phyloP scores from a whole-genome alignment of 2,329 filamentous ascomycete species.

The Botrytis porri region DNA sequence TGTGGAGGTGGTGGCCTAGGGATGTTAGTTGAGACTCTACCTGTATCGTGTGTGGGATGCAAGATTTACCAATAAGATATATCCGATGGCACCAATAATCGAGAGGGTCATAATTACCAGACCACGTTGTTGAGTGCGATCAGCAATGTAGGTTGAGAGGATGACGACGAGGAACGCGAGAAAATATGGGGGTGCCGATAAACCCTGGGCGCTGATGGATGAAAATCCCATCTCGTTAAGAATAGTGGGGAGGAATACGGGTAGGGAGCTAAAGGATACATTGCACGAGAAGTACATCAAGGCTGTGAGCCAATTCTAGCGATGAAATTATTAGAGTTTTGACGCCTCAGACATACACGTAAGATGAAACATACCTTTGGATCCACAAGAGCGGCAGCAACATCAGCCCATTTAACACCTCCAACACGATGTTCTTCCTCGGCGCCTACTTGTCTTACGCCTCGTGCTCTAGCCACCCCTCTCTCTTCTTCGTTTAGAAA shows the following conservation, averaged over 20 bases:
- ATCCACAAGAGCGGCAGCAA: slow-evolving; percentile 47
- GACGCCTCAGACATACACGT: neutral
- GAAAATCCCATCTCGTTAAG: slow-evolving; percentile 66
- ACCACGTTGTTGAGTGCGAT: slow-evolving; percentile 62
- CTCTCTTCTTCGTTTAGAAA: slow-evolving; percentile 47
- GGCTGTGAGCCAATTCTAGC: slow-evolving; percentile 31
- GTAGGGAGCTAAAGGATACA: slow-evolving; percentile 63
- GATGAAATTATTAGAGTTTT: neutral
- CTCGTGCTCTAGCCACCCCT: slow-evolving; percentile 52
- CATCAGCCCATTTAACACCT: slow-evolving; percentile 46
- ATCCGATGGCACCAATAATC: slow-evolving; percentile 57
- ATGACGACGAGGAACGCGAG: slow-evolving; percentile 63
- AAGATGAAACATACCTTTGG: slow-evolving; percentile 39
- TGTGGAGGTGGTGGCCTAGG: slow-evolving; percentile 42
- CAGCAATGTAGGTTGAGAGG: slow-evolving; percentile 60
- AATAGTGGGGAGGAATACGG: slow-evolving; percentile 63
- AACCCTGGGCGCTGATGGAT: slow-evolving; percentile 64
- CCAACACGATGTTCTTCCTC: slow-evolving; percentile 49
- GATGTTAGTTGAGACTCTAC: neutral
- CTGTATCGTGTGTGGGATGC: too few species aligned
- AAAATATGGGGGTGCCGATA: slow-evolving; percentile 70
- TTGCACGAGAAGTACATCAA: slow-evolving; percentile 60
- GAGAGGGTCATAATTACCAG: slow-evolving; percentile 56
- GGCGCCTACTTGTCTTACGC: slow-evolving; percentile 51
- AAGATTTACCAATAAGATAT: slow-evolving; percentile 55